Evolutionary conservation across 169 alveolate species (phyloP).

Genomic region (Cryptosporidium bovis): DNA sequence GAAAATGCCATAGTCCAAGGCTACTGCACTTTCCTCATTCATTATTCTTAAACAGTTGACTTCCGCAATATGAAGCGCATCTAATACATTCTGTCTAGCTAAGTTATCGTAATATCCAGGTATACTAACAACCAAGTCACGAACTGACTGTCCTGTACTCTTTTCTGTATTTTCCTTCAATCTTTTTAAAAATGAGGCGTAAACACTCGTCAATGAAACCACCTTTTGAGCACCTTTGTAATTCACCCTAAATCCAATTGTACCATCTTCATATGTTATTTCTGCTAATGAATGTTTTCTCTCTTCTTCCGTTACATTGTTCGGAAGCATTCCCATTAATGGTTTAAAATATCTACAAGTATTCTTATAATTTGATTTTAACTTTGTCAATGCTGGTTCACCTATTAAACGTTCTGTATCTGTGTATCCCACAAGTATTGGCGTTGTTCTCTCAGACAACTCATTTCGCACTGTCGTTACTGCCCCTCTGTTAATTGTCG

Average conservation of each 20-base stretch:
- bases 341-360: conserved; percentile 91
- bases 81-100: conserved; percentile 81
- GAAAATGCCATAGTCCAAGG: conserved; percentile 96
- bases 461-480: conserved; percentile 94
- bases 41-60: conserved; percentile 91
- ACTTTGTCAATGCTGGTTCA: conserved; percentile 89
- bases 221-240: conserved; percentile 28
- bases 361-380: conserved; percentile 87
- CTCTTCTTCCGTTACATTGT: conserved; percentile 42
- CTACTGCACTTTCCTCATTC: conserved; percentile 96
- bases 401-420: conserved; percentile 92
- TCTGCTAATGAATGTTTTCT: conserved; percentile 34
- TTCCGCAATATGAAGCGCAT: conserved; percentile 94
- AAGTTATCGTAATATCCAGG: conserved; percentile 70
- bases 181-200: conserved; percentile 55
- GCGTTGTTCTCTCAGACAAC: conserved; percentile 94
- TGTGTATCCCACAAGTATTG: conserved; percentile 91
- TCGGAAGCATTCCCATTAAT: conserved; percentile 85
- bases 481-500: conserved; percentile 94
- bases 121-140: conserved; percentile 66
- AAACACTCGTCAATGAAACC: conserved; percentile 56
- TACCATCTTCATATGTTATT: conserved; percentile 76
- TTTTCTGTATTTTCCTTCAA: conserved; percentile 63
- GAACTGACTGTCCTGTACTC: conserved; percentile 52
- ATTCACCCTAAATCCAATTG: conserved; percentile 75